Base-by-base conservation (phyloP, 1,139 yeast species). In the Diutina scorzettiae region DNA sequence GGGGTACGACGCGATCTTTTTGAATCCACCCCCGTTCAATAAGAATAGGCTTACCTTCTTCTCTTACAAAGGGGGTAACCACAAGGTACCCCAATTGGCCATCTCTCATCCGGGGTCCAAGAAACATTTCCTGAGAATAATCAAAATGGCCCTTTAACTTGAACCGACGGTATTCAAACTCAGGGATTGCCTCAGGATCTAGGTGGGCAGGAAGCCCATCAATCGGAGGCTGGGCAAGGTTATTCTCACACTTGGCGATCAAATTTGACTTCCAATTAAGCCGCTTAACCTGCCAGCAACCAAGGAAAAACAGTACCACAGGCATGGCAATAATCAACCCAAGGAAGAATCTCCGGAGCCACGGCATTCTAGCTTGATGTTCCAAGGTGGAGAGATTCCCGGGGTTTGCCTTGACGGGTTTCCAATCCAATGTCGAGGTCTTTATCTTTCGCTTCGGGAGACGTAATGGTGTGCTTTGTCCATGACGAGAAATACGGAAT, bases 21-120 rank as follows among this genome's bases (percentile, higher is more conserved):
- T 76, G 66, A 40, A 91, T 78, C 95, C 97, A 91, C 6, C 99
- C 99, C 50, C 99, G 73, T 58, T 86, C 94, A 28, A 91, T 73
- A 44, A 91, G 66, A 23, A 89, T 64, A 8, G 81, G 81, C 44
- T 68, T 56, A 12, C 95, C 95, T 49, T 77, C 77, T 11, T 76
- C 66, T 46, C 95, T 74, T 23, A 77, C 71, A 53, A 91, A 76
- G 4, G 98, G 98, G 7, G 95, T 81, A 31, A 85, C 77, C 11
- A 91, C 71, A 40, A 76, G 64, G 57, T 83, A 91, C 2, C 98
- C 98, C 45, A 78, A 72, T 49, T 67, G 69, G 7, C 89, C 95
- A 48, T 85, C 78, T 48, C 72, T 71, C 45, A 83, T 69, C 50
- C 96, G 71, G 16, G 98, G 98, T 0, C 97, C 97, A 43, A 93